Conservation (phyloP, 768 basidiomycete species). For the Mycena floridula region DNA sequence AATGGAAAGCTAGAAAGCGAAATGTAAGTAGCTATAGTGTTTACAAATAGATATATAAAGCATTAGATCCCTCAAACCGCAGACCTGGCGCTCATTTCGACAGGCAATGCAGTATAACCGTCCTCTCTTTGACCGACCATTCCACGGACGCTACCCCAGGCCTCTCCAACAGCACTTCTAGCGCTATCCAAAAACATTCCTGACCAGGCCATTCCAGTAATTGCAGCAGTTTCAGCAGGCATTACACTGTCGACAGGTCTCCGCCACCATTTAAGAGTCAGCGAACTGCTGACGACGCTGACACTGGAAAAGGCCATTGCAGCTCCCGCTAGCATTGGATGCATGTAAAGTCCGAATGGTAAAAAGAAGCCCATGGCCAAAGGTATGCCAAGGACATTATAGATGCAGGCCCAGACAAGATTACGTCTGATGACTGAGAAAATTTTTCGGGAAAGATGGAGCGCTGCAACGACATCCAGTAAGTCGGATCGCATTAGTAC, state of each 20-base stretch:
- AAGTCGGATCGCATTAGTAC: conserved; percentile 97
- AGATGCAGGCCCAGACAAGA: conserved; percentile 93
- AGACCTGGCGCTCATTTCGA: conserved; percentile 46
- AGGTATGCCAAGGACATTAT: conserved; percentile 91
- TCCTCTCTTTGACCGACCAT: conserved; percentile 32
- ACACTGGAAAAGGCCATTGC: conserved; percentile 99
- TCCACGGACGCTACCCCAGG: conserved; percentile 33
- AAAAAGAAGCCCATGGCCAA: conserved; percentile 97
- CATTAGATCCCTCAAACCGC: neutral
- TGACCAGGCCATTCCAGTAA: conserved; percentile 33
- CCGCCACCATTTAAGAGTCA: conserved; percentile 82
- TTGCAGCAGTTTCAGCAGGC: conserved; percentile 46
- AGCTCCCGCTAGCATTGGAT: conserved; percentile 97
- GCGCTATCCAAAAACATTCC: conserved; percentile 45
- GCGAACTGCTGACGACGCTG: conserved; percentile 86
- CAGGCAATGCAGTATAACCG: conserved; percentile 68
- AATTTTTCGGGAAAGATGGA: conserved; percentile 84
- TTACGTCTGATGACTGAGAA: conserved; percentile 90
- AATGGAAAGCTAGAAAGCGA: too few species aligned
- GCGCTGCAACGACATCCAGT: conserved; percentile 94
- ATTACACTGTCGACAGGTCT: conserved; percentile 66
- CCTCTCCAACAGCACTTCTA: conserved; percentile 32
- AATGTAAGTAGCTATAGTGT: neutral
- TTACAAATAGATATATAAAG: neutral
- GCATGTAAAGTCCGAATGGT: conserved; percentile 87